Evolutionary conservation across 495 filamentous ascomycete species (phyloP), one percentile per base, ranked within the genome.

Genomic region (Penicilliopsis zonata): DNA sequence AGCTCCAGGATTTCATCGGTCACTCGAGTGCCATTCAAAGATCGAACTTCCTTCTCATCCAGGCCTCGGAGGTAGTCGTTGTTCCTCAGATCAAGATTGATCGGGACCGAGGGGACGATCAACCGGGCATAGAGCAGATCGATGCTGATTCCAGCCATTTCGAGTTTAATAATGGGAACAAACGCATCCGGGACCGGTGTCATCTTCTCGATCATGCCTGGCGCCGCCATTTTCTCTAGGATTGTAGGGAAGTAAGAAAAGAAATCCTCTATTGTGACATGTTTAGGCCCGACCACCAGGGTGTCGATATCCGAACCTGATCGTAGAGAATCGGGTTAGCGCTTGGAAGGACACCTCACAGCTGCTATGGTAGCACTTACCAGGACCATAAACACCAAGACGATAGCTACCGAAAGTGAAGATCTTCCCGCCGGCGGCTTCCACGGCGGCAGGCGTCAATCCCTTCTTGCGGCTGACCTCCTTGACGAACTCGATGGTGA

Each of bases 251-350:
- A 88, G 44, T 82, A 67, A 17, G 80, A 57, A 59, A 98, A 98
- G 56, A 94, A 98, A 51, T 98, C 85, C 18, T 87, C 78, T 28
- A 78, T 75, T 9, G 70, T 63, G 24, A 96, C 78, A 42, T 94
- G 85, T 48, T 81, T 85, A 12, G 90, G 90, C 17, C 75, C 86
- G 18, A 94, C 79, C 23, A 95, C 73, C 12, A 98, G 74, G 10
- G 90, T 96, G 59, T 98, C 90, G 44, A 98, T 94, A 74, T 98
- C 90, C 20, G 92, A 94, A 28, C 83, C 85, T 75, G 23, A 18
- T 24, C 9, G 24, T n/a, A 43, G 6, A 32, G 34, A n/a, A n/a
- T n/a, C n/a, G n/a, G n/a, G n/a, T n/a, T n/a, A n/a, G n/a, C n/a
- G n/a, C n/a, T n/a, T n/a, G n/a, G 28, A 30, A 16, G 4, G 7